These are phyloP conservation scores for Podila minutissima DNA, from an alignment of 192 early-diverging fungal species.

Conservation along the genomic window DNA sequence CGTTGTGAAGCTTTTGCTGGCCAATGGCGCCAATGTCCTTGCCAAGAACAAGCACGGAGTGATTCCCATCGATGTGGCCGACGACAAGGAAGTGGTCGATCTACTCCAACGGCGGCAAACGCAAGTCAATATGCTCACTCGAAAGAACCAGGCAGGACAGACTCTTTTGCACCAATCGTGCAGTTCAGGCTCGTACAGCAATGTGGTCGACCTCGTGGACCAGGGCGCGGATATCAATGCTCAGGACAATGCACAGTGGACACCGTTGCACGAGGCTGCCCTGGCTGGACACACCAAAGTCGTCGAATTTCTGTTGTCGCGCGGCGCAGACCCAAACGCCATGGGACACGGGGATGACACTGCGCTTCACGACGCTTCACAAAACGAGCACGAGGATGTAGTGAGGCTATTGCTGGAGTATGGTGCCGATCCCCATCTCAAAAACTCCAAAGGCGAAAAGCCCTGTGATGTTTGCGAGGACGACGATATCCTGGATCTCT, in stretches of 20 bases:
- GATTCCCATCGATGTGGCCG: constrained; percentile 55
- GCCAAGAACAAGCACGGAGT: constrained; percentile 57
- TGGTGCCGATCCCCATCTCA: constrained; percentile 57
- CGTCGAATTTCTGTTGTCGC: constrained; percentile 57
- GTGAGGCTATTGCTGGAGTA: constrained; percentile 56
- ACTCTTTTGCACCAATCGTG: constrained; percentile 62
- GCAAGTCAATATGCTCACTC: constrained; percentile 46
- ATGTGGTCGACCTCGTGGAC: constrained; percentile 56
- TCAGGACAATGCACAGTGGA: constrained; percentile 73
- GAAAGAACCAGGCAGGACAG: constrained; percentile 56
- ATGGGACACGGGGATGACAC: constrained; percentile 68
- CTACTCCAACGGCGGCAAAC: constrained; percentile 50
- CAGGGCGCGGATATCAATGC: constrained; percentile 75
- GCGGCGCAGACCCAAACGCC: constrained; percentile 68
- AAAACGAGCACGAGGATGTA: constrained; percentile 61
- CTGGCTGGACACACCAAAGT: constrained; percentile 56
- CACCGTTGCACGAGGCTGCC: constrained; percentile 67
- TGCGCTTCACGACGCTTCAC: constrained; percentile 73
- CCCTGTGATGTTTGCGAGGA: constrained; percentile 61
- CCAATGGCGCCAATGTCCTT: constrained; percentile 65
- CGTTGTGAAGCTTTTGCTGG: constrained; percentile 57
- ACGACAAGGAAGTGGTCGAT: constrained; percentile 54
- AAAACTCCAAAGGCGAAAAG: constrained; percentile 62
- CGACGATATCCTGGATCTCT: constrained; percentile 37
- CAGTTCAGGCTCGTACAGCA: constrained; percentile 60